These are phyloP conservation scores for Gardenia jasminoides DNA, from an alignment of 257 asterid species.

Conservation along the genomic window DNA sequence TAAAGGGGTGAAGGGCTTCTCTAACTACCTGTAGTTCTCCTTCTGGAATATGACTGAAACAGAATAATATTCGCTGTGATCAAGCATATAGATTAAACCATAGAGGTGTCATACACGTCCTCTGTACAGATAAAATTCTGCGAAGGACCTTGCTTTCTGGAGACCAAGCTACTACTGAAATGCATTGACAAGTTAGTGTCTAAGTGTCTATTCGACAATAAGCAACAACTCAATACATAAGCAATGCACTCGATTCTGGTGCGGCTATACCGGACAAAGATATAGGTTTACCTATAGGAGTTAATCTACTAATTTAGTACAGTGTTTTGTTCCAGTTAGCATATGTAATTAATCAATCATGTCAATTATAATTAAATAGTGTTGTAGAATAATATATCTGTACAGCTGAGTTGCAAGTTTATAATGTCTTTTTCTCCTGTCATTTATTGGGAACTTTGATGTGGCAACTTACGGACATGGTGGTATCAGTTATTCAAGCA, in stretches of 20 bases:
- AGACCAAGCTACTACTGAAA: conserved; percentile 1
- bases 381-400: too few species aligned
- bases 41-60: neutral
- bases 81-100: conserved; percentile 15
- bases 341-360: too few species aligned
- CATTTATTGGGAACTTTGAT: too few species aligned
- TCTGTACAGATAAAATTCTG: conserved; percentile 3
- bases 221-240: conserved; percentile 9
- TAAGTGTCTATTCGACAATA: neutral
- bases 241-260: conserved; percentile 2
- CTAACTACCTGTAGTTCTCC: too few species aligned
- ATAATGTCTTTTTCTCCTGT: too few species aligned
- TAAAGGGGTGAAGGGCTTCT: neutral
- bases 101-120: neutral
- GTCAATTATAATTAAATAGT: too few species aligned
- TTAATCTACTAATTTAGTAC: too few species aligned
- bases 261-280: neutral
- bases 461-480: too few species aligned
- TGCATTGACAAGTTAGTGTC: conserved; percentile 15
- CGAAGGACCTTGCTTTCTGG: conserved; percentile 5
- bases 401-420: too few species aligned
- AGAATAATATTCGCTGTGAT: conserved; percentile 10
- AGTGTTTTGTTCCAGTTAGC: too few species aligned
- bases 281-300: neutral
- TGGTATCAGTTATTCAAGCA: too few species aligned